Percentiles rank a stretch among this genome's conserved stretches.
Evolutionary conservation across 352 stramenopile species (phyloP).

Genomic region (Phytophthora idaei): DNA sequence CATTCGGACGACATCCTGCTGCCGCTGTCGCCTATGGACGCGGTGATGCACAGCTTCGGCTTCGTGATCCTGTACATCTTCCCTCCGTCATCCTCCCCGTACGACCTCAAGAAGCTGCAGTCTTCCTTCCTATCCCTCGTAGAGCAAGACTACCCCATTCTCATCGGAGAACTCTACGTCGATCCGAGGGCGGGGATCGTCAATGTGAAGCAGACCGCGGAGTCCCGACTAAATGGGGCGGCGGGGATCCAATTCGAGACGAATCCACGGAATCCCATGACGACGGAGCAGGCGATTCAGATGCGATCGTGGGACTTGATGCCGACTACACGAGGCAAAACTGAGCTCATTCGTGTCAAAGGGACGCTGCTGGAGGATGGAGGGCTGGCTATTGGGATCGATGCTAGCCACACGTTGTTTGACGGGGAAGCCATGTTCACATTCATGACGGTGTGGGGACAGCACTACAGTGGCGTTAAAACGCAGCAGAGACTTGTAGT

Average conservation of each 20-base stretch:
- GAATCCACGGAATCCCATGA: conserved; percentile 18
- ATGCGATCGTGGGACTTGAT: conserved; percentile 45
- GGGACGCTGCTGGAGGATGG: conserved; percentile 50
- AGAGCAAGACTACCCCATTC: conserved; percentile 54
- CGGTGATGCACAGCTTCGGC: conserved; percentile 47
- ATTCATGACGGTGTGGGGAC: conserved; percentile 65
- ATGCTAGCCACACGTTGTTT: conserved; percentile 51
- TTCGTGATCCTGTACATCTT: conserved; percentile 69
- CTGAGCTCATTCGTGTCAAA: conserved; percentile 44
- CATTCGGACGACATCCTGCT: conserved; percentile 13
- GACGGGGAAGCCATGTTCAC: conserved; percentile 62
- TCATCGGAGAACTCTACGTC: conserved; percentile 42
- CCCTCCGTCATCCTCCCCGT: conserved; percentile 27
- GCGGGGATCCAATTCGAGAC: conserved; percentile 45
- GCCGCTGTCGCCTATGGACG: conserved; percentile 57
- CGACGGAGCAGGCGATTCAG: conserved; percentile 43
- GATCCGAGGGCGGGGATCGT: conserved; percentile 36
- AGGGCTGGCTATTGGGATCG: conserved; percentile 50
- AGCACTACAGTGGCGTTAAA: conserved; percentile 49
- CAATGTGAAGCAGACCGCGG: conserved; percentile 36
- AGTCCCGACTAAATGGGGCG: conserved; percentile 19
- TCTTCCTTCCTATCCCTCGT: conserved; percentile 39
- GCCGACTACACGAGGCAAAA: conserved; percentile 16
- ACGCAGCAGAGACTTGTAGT: conserved; percentile 35
- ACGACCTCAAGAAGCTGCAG: conserved; percentile 50